Evolutionary conservation across 176 grass and related monocot species (phyloP).

Genomic region (Ananas comosus): DNA sequence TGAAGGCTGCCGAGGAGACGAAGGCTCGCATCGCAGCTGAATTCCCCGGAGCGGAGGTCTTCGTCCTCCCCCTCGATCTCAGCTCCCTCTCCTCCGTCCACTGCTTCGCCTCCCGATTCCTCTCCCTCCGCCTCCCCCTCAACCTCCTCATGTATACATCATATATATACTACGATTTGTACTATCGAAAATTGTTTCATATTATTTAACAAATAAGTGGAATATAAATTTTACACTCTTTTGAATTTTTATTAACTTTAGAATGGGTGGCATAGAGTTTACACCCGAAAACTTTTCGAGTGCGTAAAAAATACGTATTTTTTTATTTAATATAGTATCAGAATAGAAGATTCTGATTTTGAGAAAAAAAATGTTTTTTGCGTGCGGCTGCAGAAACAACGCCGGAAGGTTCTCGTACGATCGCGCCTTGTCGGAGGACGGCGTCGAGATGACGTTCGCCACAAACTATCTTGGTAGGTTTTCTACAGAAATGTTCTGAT

Average conservation of each 20-base stretch:
- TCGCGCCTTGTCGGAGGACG: constrained; percentile 75
- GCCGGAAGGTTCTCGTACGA: constrained; percentile 93
- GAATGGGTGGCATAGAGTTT: too few relatives aligned
- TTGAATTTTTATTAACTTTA: too few relatives aligned
- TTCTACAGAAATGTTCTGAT: neutral
- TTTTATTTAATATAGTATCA: neutral
- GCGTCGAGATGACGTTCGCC: constrained; percentile 97
- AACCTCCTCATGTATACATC: constrained; percentile 68
- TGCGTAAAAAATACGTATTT: neutral
- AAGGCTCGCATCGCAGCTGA: constrained; percentile 38
- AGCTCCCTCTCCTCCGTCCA: constrained; percentile 77
- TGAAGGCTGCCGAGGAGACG: constrained; percentile 77
- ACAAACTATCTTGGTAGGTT: constrained; percentile 64
- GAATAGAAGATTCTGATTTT: neutral
- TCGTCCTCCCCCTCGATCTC: constrained; percentile 82
- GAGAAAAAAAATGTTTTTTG: too few relatives aligned
- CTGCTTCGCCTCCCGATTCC: constrained; percentile 52
- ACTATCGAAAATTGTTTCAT: too few relatives aligned
- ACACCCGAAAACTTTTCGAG: too few relatives aligned
- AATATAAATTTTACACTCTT: too few relatives aligned
- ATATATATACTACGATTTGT: neutral
- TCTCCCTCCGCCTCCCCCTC: constrained; percentile 58
- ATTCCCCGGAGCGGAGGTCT: constrained; percentile 42
- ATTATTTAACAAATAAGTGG: too few relatives aligned
- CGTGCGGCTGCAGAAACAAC: constrained; percentile 53